Evolutionary conservation across 768 basidiomycete species (phyloP).

Genomic region (Baorangia bicolor): DNA sequence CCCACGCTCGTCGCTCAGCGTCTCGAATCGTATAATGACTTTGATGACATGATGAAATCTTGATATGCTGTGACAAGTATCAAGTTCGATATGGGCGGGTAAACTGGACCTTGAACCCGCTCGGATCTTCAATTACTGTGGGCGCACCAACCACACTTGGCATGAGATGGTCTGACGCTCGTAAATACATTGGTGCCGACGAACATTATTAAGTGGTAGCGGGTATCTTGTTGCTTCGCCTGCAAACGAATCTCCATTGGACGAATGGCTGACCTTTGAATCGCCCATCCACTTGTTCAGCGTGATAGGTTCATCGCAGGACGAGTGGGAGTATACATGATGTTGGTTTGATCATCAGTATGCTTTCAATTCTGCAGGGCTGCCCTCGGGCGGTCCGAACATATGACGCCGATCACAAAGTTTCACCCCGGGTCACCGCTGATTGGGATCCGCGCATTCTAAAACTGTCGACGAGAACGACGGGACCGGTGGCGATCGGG

Average conservation of each 20-base stretch:
- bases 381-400: too few species aligned
- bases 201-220: background rate
- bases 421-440: too few species aligned
- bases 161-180: background rate
- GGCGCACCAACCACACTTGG: background rate
- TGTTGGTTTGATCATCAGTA: background rate
- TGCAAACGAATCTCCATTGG: background rate
- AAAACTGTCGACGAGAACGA: too few species aligned
- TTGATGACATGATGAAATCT: background rate
- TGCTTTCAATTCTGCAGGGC: too few species aligned
- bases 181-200: background rate
- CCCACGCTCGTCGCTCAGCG: background rate
- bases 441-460: too few species aligned
- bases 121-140: background rate
- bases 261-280: background rate
- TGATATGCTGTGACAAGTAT: background rate
- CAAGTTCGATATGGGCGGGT: constrained; percentile 1
- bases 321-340: background rate
- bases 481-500: too few species aligned
- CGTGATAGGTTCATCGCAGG: background rate
- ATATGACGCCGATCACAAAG: too few species aligned
- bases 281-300: background rate
- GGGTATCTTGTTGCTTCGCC: background rate
- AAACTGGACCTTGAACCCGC: background rate
- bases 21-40: background rate